phyloP scores from a whole-genome alignment of 371 early-diverging fungal genomes.

The Saksenaea vasiformis region DNA sequence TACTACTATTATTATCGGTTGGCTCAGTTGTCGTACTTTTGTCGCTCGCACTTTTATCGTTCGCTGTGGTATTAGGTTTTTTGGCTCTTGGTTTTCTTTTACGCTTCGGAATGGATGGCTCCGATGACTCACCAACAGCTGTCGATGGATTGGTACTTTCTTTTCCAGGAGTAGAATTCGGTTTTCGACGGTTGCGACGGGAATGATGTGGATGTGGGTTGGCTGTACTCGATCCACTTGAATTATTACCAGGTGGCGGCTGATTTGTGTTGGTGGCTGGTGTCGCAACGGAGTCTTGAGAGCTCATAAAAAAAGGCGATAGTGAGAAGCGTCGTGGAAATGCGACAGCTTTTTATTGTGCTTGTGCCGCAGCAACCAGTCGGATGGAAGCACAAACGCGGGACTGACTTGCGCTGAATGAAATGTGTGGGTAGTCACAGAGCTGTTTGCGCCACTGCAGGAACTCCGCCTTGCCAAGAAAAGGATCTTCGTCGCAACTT shows the following conservation, averaged over 20 bases:
- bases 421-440: no score
- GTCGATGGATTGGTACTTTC: not conserved
- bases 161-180: not conserved
- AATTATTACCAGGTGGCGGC: not conserved
- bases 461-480: no score
- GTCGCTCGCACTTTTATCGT: not conserved
- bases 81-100: slow-evolving; percentile 11
- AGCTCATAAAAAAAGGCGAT: not conserved
- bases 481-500: no score
- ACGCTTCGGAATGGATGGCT: not conserved
- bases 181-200: not conserved
- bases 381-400: no score
- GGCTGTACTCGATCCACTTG: not conserved
- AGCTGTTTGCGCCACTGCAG: no score
- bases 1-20: not conserved
- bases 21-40: not conserved
- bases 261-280: not conserved
- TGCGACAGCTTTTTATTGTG: no score
- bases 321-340: no score
- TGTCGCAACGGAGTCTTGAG: not conserved
- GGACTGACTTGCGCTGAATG: no score
- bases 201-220: not conserved
- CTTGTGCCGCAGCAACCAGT: no score
- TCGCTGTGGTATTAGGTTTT: not conserved
- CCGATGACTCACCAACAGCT: not conserved